These are phyloP conservation scores for Cichorium intybus DNA, from an alignment of 140 eudicot species.

Conservation along the genomic window DNA sequence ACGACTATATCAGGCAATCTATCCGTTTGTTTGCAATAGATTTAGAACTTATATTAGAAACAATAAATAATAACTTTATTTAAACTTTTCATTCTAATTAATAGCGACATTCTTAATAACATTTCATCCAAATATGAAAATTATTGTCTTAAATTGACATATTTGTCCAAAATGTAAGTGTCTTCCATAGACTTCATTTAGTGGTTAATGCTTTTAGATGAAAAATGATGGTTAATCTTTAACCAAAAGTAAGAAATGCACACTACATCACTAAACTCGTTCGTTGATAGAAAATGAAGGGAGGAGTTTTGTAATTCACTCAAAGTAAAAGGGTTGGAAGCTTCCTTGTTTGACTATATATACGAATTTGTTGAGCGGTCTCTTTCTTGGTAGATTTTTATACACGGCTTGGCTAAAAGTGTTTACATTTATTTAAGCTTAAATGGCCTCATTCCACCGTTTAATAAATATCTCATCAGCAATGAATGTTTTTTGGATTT, in stretches of 20 bases:
- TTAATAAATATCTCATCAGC: slow-evolving; percentile 3
- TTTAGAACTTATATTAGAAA: too few species aligned
- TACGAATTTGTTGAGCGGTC: slow-evolving; percentile 35
- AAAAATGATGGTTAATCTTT: neutral
- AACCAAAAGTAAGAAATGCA: neutral
- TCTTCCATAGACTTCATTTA: neutral
- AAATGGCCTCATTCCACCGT: neutral
- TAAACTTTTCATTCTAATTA: too few species aligned
- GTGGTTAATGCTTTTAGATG: neutral
- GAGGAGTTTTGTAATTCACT: slow-evolving; percentile 2
- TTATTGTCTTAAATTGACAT: neutral
- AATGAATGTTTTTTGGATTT: too few species aligned
- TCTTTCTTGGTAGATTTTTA: slow-evolving; percentile 23
- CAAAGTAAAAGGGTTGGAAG: slow-evolving; percentile 4
- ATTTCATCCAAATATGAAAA: too few species aligned
- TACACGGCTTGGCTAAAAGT: slow-evolving; percentile 27
- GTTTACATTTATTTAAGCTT: slow-evolving; percentile 9
- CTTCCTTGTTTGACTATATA: slow-evolving; percentile 33
- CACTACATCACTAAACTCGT: neutral
- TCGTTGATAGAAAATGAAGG: neutral
- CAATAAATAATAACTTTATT: too few species aligned
- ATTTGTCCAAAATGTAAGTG: neutral
- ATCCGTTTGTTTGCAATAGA: too few species aligned
- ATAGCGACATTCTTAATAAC: too few species aligned
- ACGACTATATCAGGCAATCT: too few species aligned